Conservation (phyloP, 1,139 yeast species). For the Blastobotrys raffinosifermentans region DNA sequence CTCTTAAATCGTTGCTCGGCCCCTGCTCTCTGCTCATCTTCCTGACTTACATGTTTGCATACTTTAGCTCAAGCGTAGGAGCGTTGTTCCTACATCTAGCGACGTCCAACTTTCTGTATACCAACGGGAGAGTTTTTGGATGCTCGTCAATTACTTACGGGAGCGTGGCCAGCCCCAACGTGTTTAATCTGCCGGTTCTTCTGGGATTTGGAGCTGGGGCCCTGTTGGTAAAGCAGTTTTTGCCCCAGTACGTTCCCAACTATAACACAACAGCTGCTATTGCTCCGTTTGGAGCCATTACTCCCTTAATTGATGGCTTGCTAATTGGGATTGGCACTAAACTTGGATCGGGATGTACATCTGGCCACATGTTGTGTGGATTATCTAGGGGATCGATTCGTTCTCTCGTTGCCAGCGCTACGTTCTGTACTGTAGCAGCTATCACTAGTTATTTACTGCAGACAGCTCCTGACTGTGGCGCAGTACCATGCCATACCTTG, state of each 20-base stretch:
- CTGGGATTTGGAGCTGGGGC: conserved; percentile 33
- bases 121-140: conserved; percentile 40
- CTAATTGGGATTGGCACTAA: conserved; percentile 43
- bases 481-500: conserved; percentile 16
- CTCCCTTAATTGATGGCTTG: conserved; percentile 30
- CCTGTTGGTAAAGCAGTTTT: conserved; percentile 15
- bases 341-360: conserved; percentile 45
- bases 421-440: conserved; percentile 35
- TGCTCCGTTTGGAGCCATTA: conserved; percentile 19
- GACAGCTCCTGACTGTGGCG: conserved; percentile 22
- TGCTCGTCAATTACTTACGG: conserved; percentile 40
- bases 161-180: conserved; percentile 23
- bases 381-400: conserved; percentile 39
- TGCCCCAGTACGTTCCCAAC: conserved; percentile 31
- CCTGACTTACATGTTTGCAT: conserved; percentile 44
- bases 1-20: too few relatives aligned
- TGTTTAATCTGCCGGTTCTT: conserved; percentile 24
- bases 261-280: conserved; percentile 13
- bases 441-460: conserved; percentile 17
- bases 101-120: conserved; percentile 36
- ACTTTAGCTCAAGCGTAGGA: conserved; percentile 39
- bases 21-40: too few relatives aligned
- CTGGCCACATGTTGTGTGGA: conserved; percentile 48
- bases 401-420: conserved; percentile 39
- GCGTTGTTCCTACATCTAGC: conserved; percentile 41